phyloP scores from a whole-genome alignment of 306 rosid genomes.

The Ammopiptanthus mongolicus region DNA sequence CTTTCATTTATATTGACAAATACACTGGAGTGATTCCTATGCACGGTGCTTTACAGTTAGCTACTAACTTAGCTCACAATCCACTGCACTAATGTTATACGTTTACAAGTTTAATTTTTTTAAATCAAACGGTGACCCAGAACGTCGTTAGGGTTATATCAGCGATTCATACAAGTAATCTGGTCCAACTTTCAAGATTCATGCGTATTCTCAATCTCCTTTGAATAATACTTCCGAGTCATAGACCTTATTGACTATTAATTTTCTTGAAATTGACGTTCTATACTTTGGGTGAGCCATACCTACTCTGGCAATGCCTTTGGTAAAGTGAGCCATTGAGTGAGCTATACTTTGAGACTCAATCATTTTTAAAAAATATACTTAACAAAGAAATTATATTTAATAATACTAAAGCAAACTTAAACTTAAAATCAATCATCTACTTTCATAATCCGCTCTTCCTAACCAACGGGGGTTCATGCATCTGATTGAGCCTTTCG shows the following conservation, averaged over 20 bases:
- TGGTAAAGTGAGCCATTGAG: not conserved
- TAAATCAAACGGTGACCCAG: not conserved
- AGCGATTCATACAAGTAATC: not conserved
- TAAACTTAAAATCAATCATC: too few relatives aligned
- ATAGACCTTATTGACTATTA: not conserved
- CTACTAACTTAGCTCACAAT: not conserved
- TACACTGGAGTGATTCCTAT: not conserved
- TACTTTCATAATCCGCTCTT: too few relatives aligned
- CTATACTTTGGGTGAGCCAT: slow-evolving; percentile 10
- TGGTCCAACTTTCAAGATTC: slow-evolving; percentile 18
- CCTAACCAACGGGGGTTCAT: too few relatives aligned
- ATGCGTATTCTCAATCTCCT: not conserved
- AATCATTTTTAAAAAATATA: too few relatives aligned
- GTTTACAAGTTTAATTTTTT: not conserved
- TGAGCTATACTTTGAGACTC: too few relatives aligned
- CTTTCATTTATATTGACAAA: not conserved
- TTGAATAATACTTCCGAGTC: not conserved
- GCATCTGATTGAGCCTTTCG: too few relatives aligned
- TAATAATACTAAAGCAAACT: too few relatives aligned
- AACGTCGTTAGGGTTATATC: not conserved
- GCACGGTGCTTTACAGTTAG: not conserved
- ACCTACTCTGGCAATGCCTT: not conserved
- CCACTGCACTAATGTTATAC: not conserved
- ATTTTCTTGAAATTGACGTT: slow-evolving; percentile 20
- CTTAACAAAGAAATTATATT: too few relatives aligned